Evolutionary conservation across 2,329 filamentous ascomycete species (phyloP).

Genomic region (Myotisia sp.): DNA sequence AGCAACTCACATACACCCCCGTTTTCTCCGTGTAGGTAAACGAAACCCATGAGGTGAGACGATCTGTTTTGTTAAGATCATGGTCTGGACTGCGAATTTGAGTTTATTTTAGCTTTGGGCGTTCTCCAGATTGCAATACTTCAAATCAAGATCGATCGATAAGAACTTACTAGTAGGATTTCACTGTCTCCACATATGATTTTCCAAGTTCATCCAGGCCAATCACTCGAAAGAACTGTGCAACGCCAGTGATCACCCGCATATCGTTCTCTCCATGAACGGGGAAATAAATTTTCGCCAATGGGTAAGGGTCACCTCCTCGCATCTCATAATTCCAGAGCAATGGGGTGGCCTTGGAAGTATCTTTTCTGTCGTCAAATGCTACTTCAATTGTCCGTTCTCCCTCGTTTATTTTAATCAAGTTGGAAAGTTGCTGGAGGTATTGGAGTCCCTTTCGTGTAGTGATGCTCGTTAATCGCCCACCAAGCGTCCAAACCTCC

Average conservation of each 20-base stretch:
- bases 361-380: constrained; percentile 4
- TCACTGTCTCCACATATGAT: constrained; percentile 6
- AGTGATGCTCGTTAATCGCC: constrained; percentile 7
- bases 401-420: constrained; percentile 6
- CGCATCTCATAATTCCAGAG: constrained; percentile 8
- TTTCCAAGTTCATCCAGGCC: constrained; percentile 3
- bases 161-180: constrained; percentile 5
- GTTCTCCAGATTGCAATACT: no score
- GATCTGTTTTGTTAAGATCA: constrained; percentile 1
- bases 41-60: constrained; percentile 7
- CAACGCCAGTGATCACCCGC: constrained; percentile 1
- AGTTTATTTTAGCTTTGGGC: neutral
- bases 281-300: constrained; percentile 8
- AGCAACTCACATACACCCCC: constrained; percentile 6
- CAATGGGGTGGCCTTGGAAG: constrained; percentile 4
- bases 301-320: neutral
- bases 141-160: no score
- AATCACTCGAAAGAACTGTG: constrained; percentile 4
- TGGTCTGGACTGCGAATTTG: constrained; percentile 3
- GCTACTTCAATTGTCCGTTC: constrained; percentile 1
- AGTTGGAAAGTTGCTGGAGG: constrained; percentile 10
- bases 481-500: constrained; percentile 14
- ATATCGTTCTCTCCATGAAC: constrained; percentile 8
- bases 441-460: constrained; percentile 9
- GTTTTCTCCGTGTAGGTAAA: constrained; percentile 8